Base-by-base conservation (phyloP, 371 early-diverging fungal genomes). In the Saksenaea vasiformis region DNA sequence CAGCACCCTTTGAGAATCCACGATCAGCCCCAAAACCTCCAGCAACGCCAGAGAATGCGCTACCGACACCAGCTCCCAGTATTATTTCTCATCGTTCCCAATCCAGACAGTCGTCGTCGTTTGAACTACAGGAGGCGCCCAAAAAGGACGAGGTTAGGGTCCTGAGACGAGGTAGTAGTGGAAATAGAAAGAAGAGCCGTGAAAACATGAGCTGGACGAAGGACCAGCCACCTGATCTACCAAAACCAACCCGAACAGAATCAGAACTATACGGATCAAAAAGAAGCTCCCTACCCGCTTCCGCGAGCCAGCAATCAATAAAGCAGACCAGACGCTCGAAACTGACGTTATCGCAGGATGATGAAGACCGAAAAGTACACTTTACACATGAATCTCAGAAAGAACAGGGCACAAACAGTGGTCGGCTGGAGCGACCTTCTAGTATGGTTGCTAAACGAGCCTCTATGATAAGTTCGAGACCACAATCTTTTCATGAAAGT, bases 21-120 rank as follows among this genome's bases (percentile, higher is more conserved):
- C 60, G 73, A 24, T 68, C 70, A 26, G 75, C 73, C 1, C 77
- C 77, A 13, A 69, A 70, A 60, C 78, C 78, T 0, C 79, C 79
- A 3, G 13, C 34, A 19, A 56, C 51, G 27, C 58, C 13, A n/a
- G 54, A 39, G 39, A 55, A 51, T 26, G 51, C 67, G 15, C 36
- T 54, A n/a, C 27, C 51, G n/a, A 61, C 35, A 27, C 22, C 60
- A n/a, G 35, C 44, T 38, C 38, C 71, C 58, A 41, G 56, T 64
- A 54, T 43, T 53, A 44, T 60, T 38, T 59, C 41, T 54, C 43
- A 37, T 22, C 35, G 54, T n/a, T 62, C 56, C 41, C 56, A 51
- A 47, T 17, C 35, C 13, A 34, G 36, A 26, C 37, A 58, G 31
- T 10, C n/a, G 10, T 47, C 51, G 22, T 47, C 51, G 22, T 22